These are phyloP conservation scores for Candida saitoana DNA, from an alignment of 805 yeast species.

Conservation along the genomic window DNA sequence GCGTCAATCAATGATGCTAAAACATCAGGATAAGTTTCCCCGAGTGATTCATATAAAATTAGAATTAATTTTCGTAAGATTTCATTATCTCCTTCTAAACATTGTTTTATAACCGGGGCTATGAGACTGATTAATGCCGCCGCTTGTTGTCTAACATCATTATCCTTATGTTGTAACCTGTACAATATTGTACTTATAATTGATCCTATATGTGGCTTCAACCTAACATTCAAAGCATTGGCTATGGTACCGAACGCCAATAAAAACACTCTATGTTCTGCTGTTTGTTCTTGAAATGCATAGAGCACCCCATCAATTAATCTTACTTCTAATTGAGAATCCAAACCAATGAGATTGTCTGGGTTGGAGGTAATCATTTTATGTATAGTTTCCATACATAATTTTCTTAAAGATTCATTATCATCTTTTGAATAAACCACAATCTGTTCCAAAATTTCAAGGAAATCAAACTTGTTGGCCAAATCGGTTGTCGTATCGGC, in stretches of 20 bases:
- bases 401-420: conserved; percentile 70
- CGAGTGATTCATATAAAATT: conserved; percentile 82
- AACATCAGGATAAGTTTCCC: conserved; percentile 93
- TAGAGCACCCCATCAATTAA: conserved; percentile 76
- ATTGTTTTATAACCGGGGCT: conserved; percentile 61
- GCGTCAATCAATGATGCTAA: conserved; percentile 81
- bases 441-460: conserved; percentile 54
- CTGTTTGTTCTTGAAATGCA: conserved; percentile 76
- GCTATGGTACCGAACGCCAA: conserved; percentile 63
- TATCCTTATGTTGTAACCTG: conserved; percentile 64
- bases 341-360: conserved; percentile 46
- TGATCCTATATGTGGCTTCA: conserved; percentile 67
- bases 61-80: conserved; percentile 65
- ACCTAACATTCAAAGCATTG: conserved; percentile 56
- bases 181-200: conserved; percentile 69
- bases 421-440: conserved; percentile 69
- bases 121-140: conserved; percentile 69
- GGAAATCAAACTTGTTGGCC: conserved; percentile 63
- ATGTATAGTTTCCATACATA: conserved; percentile 72
- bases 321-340: conserved; percentile 56
- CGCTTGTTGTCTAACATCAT: conserved; percentile 77
- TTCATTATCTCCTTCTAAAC: conserved; percentile 56
- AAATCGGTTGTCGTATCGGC: conserved; percentile 68
- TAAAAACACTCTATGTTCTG: conserved; percentile 52
- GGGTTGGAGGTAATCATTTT: conserved; percentile 44